phyloP scores from a whole-genome alignment of 495 filamentous ascomycete genomes.

The Aspergillus nanangensis region DNA sequence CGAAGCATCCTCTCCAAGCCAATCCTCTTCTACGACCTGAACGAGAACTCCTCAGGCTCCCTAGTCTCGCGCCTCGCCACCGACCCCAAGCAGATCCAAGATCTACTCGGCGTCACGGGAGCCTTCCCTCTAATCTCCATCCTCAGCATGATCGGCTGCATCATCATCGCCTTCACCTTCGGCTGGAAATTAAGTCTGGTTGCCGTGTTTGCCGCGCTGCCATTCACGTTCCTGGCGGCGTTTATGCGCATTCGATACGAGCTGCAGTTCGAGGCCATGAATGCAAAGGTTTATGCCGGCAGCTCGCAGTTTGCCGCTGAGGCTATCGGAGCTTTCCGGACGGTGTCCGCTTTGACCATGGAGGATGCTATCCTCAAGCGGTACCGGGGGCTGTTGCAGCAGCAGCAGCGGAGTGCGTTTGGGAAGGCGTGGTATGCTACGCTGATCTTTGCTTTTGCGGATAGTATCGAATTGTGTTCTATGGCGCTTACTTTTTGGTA shows the following conservation, averaged over 20 bases:
- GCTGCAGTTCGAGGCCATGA: conserved; percentile 49
- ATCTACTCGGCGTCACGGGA: conserved; percentile 48
- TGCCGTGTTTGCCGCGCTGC: conserved; percentile 50
- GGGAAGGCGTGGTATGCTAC: conserved; percentile 45
- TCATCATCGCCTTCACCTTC: conserved; percentile 51
- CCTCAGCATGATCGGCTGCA: conserved; percentile 50
- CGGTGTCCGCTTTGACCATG: conserved; percentile 50
- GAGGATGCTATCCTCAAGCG: conserved; percentile 44
- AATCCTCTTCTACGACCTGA: conserved; percentile 53
- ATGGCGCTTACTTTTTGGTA: conserved; percentile 59
- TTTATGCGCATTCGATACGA: conserved; percentile 51
- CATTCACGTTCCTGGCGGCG: conserved; percentile 49
- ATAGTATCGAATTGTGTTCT: conserved; percentile 45
- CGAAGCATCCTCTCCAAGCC: conserved; percentile 50
- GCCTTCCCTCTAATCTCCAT: conserved; percentile 31
- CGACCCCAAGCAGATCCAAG: conserved; percentile 58
- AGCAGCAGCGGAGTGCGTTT: conserved; percentile 48
- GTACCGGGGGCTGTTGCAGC: conserved; percentile 45
- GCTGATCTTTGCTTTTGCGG: conserved; percentile 30
- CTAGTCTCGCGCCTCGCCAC: conserved; percentile 50
- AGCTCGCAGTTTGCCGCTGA: conserved; percentile 55
- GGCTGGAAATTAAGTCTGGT: conserved; percentile 62
- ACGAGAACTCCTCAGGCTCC: conserved; percentile 43
- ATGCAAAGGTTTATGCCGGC: conserved; percentile 51
- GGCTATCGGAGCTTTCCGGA: conserved; percentile 53